These are phyloP conservation scores for Pinus albicaulis DNA, from an alignment of 75 land plant genomes.

Conservation along the genomic window DNA sequence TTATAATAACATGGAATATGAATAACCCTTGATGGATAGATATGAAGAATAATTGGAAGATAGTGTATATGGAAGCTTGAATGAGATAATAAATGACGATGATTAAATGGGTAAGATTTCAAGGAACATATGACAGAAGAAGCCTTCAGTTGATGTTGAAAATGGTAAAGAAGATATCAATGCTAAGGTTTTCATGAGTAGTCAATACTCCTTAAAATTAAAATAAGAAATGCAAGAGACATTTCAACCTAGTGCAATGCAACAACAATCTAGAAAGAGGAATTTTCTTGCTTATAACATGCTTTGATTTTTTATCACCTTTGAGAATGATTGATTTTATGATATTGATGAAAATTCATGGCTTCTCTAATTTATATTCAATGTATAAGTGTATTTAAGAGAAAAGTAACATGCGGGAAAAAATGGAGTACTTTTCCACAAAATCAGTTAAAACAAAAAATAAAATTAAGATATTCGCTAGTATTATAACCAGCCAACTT, in stretches of 20 bases:
- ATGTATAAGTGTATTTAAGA: not conserved
- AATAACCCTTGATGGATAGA: conserved; percentile 41
- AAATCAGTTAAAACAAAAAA: not conserved
- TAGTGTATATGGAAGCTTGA: conserved; percentile 43
- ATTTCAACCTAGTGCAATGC: conserved; percentile 89
- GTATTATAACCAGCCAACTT: no score
- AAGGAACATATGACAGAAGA: conserved; percentile 26
- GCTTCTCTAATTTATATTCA: not conserved
- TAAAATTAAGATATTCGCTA: not conserved
- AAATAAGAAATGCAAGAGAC: conserved; percentile 62
- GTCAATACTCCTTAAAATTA: conserved; percentile 6
- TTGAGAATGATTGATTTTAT: conserved; percentile 67
- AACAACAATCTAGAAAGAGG: conserved; percentile 58
- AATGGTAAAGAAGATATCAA: conserved; percentile 12
- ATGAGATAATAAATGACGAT: conserved; percentile 41
- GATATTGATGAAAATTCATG: conserved; percentile 74
- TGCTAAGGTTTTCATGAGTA: conserved; percentile 3
- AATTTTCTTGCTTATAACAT: conserved; percentile 86
- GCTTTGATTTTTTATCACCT: conserved; percentile 80
- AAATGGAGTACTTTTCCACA: not conserved
- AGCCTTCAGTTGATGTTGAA: not conserved
- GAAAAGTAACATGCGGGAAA: not conserved
- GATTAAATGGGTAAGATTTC: conserved; percentile 32
- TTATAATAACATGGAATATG: conserved; percentile 20
- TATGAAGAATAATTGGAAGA: conserved; percentile 30